phyloP scores from a whole-genome alignment of 495 filamentous ascomycete genomes.

The Sordaria brevicollis region DNA sequence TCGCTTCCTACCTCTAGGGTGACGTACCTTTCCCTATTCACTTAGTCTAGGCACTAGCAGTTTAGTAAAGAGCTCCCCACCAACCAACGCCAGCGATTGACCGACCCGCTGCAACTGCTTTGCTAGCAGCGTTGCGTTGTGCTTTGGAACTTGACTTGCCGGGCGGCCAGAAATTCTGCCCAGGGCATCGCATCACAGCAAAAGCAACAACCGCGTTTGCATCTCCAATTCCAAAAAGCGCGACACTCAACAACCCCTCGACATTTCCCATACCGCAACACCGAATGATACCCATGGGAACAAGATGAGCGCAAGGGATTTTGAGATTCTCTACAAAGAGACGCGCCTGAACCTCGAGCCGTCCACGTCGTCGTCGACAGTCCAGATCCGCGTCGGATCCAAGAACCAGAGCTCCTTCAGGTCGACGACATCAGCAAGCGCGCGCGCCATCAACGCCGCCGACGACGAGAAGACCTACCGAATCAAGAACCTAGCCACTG shows the following conservation, averaged over 20 bases:
- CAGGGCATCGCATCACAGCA: slow-evolving; percentile 1
- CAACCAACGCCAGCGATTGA: background rate
- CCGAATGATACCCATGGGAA: slow-evolving; percentile 21
- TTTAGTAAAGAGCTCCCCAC: background rate
- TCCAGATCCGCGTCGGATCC: slow-evolving; percentile 62
- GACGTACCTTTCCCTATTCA: background rate
- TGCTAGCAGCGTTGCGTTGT: background rate
- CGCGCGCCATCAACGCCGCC: slow-evolving; percentile 19
- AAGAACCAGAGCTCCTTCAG: slow-evolving; percentile 27
- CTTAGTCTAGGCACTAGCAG: background rate
- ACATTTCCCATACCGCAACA: slow-evolving; percentile 10
- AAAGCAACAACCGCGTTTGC: slow-evolving; percentile 13
- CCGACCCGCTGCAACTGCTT: background rate
- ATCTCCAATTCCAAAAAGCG: slow-evolving; percentile 12
- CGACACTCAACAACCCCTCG: slow-evolving; percentile 10
- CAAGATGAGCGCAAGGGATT: slow-evolving; percentile 33
- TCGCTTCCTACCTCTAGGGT: background rate
- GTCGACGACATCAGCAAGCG: slow-evolving; percentile 13
- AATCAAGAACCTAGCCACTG: slow-evolving; percentile 58
- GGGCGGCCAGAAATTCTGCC: slow-evolving; percentile 19
- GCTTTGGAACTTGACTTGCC: slow-evolving; percentile 9
- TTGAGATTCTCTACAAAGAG: slow-evolving; percentile 66
- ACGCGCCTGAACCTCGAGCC: slow-evolving; percentile 75
- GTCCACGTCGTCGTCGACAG: slow-evolving; percentile 52
- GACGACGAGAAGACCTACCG: slow-evolving; percentile 70